Evolutionary conservation across 306 rosid genomes (phyloP).

Genomic region (Neltuma alba): DNA sequence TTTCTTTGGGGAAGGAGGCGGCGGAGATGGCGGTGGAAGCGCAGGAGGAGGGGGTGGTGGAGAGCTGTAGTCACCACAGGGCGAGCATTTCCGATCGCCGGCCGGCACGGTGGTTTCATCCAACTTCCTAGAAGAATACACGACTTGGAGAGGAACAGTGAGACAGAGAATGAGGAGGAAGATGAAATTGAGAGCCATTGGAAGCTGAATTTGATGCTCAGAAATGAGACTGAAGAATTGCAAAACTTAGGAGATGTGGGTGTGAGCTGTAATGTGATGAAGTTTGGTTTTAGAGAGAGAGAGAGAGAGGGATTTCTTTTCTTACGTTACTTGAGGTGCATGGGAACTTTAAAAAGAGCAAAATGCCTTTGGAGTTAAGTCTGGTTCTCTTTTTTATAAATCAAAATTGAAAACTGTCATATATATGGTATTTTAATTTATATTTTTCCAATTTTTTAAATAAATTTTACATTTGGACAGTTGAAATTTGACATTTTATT

Average conservation of each 20-base stretch:
- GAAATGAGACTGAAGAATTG: not conserved
- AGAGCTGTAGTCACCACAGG: conserved; percentile 33
- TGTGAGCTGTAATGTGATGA: not conserved
- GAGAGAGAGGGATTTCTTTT: conserved; percentile 27
- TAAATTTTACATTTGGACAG: too few relatives aligned
- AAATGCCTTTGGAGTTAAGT: conserved; percentile 17
- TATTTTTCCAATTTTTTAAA: too few relatives aligned
- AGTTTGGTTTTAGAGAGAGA: not conserved
- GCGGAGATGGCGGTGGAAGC: conserved; percentile 39
- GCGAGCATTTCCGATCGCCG: conserved; percentile 27
- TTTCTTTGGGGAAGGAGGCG: conserved; percentile 33
- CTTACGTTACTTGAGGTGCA: conserved; percentile 46
- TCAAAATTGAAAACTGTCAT: too few relatives aligned
- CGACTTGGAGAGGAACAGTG: conserved; percentile 26
- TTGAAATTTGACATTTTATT: too few relatives aligned
- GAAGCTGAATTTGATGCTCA: conserved; percentile 23
- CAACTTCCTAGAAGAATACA: conserved; percentile 50
- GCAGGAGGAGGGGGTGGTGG: conserved; percentile 26
- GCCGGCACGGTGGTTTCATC: conserved; percentile 39
- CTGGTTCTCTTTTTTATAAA: not conserved
- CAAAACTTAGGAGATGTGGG: not conserved
- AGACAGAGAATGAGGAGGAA: conserved; percentile 30
- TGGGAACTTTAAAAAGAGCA: conserved; percentile 41
- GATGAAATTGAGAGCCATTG: conserved; percentile 34
- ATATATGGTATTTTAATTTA: too few relatives aligned